A percentile compares a stretch with the other conserved stretches of the same genome.
phyloP scores from a whole-genome alignment of 495 filamentous ascomycete genomes.

The Beverwykella pulmonaria region DNA sequence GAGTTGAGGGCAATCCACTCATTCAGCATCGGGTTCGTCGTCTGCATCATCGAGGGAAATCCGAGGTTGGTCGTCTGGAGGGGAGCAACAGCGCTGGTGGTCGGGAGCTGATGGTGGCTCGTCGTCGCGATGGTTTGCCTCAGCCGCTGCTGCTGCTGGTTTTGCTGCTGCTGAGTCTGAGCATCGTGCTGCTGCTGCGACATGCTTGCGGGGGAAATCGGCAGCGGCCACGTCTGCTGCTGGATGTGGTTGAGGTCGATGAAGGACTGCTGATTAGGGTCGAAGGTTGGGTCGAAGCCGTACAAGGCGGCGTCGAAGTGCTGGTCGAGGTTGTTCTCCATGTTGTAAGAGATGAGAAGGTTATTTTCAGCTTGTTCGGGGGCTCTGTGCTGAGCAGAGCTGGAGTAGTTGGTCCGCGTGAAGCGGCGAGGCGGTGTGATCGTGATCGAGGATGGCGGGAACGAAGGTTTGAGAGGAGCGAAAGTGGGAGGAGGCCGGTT shows the following conservation, averaged over 20 bases:
- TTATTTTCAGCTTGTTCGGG: conserved; percentile 6
- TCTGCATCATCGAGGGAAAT: conserved; percentile 3
- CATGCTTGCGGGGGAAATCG: conserved; percentile 12
- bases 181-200: conserved; percentile 21
- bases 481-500: no score
- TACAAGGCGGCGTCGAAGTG: conserved; percentile 27
- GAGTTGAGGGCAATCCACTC: conserved; percentile 28
- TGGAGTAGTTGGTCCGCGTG: not conserved
- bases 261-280: conserved; percentile 25
- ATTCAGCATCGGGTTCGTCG: conserved; percentile 27
- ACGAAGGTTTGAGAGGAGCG: conserved; percentile 4
- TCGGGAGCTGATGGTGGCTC: not conserved
- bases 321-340: conserved; percentile 32
- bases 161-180: conserved; percentile 17
- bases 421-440: conserved; percentile 27
- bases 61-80: conserved; percentile 27
- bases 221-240: conserved; percentile 28
- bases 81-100: conserved; percentile 19
- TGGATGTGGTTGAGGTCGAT: conserved; percentile 12
- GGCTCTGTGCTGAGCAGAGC: conserved; percentile 33
- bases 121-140: conserved; percentile 23
- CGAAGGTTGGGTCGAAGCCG: conserved; percentile 28
- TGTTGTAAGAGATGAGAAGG: conserved; percentile 19
- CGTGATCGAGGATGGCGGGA: conserved; percentile 21
- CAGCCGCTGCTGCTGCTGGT: conserved; percentile 12